These are phyloP conservation scores for Metschnikowia borealis DNA, from an alignment of 805 yeast species.

Conservation along the genomic window DNA sequence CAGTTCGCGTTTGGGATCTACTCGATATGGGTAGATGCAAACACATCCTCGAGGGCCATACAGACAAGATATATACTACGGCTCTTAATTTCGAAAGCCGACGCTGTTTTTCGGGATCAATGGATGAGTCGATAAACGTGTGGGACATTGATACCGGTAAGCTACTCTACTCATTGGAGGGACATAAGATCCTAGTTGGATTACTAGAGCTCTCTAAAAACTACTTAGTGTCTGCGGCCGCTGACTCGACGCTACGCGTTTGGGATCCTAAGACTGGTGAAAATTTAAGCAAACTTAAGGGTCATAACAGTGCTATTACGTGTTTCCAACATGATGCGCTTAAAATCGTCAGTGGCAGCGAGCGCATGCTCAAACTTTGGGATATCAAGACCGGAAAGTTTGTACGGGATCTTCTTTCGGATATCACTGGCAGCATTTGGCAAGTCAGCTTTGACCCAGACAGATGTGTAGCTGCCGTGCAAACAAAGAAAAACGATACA, in stretches of 20 bases:
- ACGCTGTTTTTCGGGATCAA: conserved; percentile 84
- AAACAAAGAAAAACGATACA: conserved; percentile 47
- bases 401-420: conserved; percentile 67
- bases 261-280: conserved; percentile 86
- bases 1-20: conserved; percentile 90
- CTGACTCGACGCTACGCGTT: conserved; percentile 84
- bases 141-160: conserved; percentile 86
- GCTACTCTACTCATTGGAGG: conserved; percentile 66
- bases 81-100: conserved; percentile 71
- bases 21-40: conserved; percentile 63
- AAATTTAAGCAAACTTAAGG: conserved; percentile 64
- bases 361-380: conserved; percentile 83
- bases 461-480: conserved; percentile 89
- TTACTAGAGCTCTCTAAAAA: conserved; percentile 72
- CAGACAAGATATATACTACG: conserved; percentile 84
- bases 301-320: conserved; percentile 84
- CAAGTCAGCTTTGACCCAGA: conserved; percentile 84
- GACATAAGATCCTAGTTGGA: conserved; percentile 90
- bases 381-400: conserved; percentile 73
- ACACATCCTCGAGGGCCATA: conserved; percentile 76
- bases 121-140: conserved; percentile 82
- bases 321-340: conserved; percentile 89
- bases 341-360: conserved; percentile 84
- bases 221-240: conserved; percentile 88
- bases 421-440: conserved; percentile 86